Evolutionary conservation across 805 yeast species (phyloP), one percentile per base, ranked within the genome.

Genomic region (Cyberlindnera xylosilytica): DNA sequence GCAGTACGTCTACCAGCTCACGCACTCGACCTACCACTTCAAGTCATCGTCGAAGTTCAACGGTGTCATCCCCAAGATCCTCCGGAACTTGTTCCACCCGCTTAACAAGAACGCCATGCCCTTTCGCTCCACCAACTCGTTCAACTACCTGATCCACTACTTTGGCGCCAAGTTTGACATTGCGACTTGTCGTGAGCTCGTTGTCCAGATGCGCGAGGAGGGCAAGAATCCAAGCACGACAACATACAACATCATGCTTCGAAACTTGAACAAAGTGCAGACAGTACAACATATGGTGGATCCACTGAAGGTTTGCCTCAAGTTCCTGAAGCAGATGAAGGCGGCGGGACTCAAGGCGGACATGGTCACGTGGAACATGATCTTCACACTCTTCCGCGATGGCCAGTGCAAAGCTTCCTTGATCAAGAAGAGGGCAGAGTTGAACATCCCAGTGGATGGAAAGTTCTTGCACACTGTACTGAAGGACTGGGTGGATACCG

Each of bases 11-110:
- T 62, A 65, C n/a, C 20, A 51, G 5, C 36, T 70, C 22, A 64
- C 72, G 1, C 72, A 70, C 46, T 57, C 68, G 2, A 58, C 56
- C 5, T 69, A 63, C 47, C 60, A 62, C 19, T 54, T 51, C 37
- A 64, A 61, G 36, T 58, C 58, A 17, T 64, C 73, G 2, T 67
- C 73, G 1, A 60, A 52, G 36, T 51, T 55, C 31, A 61, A 63
- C 41, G 72, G 73, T 8, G 52, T 69, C 6, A 59, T 70, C 3
- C 64, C 69, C 1, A 64, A 63, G 36, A 54, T 72, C 8, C 41
- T 72, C 11, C 53, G 63, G 32, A 65, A 66, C 32, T 42, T 72
- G n/a, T 58, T 70, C 51, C 68, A 68, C 46, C 68, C 68, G 16
- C 52, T 62, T 10, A 71, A 71, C 42, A 24, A 56, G 7, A 58